Base-by-base conservation (phyloP, 1,139 yeast species). In the Hansenula anomala region DNA sequence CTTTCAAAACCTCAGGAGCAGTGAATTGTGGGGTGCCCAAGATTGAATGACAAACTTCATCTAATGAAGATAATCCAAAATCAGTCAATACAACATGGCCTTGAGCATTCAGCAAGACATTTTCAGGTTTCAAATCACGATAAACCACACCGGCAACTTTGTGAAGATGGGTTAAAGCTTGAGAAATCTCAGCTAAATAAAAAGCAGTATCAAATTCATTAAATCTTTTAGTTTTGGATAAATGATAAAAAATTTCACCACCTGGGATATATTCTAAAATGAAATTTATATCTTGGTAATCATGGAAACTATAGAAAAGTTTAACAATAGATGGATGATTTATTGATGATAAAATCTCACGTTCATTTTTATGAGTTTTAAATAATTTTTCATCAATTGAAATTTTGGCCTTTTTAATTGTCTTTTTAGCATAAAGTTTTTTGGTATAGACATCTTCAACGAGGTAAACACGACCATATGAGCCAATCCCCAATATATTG, bases 1-100 rank as follows among this genome's bases (percentile, higher is more conserved):
- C 97, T 37, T 74, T 75, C 26, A 92, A 63, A 14, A 92, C 86
- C 59, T 92, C 98, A 1, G 98, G 98, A 0, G 98, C 97, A 80
- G 89, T 87, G 59, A 88, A 90, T 58, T 89, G 96, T 0, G 96
- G 95, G 0, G 97, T 90, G 1, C 97, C 98, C 17, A 89, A 78
- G 55, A 92, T 77, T 1, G 96, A 60, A 71, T 39, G 45, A 19
- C 58, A 50, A 22, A 45, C 45, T 23, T 66, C 74, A 28, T 68
- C 74, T 28, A 66, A 66, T 6, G 85, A 74, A 27, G 94, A 83
- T 18, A 90, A 69, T 0, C 97, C 97, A 63, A 92, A 90, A 61
- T 90, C 97, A 0, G 97, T 90, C 46, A 90, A 67, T 1, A 89
- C 86, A 44, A 90, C 67, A 59, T 89, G 89, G 0, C 98, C 98